Base-by-base conservation (phyloP, 371 early-diverging fungal genomes). In the Mortierella sp. region DNA sequence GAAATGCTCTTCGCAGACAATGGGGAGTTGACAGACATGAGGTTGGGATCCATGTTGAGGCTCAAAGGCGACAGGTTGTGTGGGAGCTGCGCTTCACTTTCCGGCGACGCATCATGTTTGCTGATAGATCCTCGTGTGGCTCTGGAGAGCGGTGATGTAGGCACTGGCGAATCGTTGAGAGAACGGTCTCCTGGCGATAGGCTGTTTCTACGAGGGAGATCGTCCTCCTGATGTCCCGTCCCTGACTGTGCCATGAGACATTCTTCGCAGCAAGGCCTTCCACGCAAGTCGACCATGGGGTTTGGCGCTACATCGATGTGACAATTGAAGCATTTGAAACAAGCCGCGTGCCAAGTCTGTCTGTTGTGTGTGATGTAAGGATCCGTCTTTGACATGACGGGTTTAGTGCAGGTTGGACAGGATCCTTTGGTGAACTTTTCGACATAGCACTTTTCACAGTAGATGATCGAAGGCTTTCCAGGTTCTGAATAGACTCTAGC, bases 191-290 rank as follows among this genome's bases (percentile, higher is more conserved):
- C 54, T 43, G 57, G 72, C 6, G 50, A 51, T 38, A 60, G 50
- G 43, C 27, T 54, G 27, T 46, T 23, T 13, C 47, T 58, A 48
- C 41, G 45, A n/a, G 57, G 38, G 54, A 48, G 56, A 28, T 43
- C 64, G 24, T 34, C 63, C 46, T 31, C 62, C 41, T 61, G 57
- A 12, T 55, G 38, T 26, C 62, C 66, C 58, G 72, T 47, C 45
- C 79, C 82, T 27, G 80, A 62, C 57, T 87, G 84, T 7, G 78
- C 72, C 81, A 83, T 82, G 51, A 91, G 78, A 57, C 91, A 91
- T 12, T 80, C 71, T 54, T 90, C 90, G 65, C 91, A 91, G 27
- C 86, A 88, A 12, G 91, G 91, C 24, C 81, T 69, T 9, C 86
- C 84, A 7, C 79, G 62, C 10, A 85, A 54, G 59, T 89, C 90